These are phyloP conservation scores for Beta lomatogona DNA, from an alignment of 179 eudicot genomes.

Conservation along the genomic window DNA sequence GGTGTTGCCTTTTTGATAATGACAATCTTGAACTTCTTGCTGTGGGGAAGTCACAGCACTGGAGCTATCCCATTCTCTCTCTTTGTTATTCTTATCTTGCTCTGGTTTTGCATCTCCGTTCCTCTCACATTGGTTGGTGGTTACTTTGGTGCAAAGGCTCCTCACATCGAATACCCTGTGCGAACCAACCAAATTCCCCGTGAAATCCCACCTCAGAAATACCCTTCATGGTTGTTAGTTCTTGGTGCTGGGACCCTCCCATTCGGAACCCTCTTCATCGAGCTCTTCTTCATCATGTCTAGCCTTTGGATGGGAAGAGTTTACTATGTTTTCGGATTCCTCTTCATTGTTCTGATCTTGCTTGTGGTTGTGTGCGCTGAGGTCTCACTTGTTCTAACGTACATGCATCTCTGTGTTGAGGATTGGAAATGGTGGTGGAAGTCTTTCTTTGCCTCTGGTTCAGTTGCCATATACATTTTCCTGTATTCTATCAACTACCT, in stretches of 20 bases:
- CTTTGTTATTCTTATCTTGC: constrained; percentile 37
- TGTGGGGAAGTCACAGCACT: constrained; percentile 51
- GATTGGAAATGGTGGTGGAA: constrained; percentile 56
- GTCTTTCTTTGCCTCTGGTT: constrained; percentile 47
- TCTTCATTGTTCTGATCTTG: constrained; percentile 39
- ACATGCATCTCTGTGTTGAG: constrained; percentile 46
- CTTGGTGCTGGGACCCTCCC: constrained; percentile 47
- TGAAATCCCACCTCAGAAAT: constrained; percentile 42
- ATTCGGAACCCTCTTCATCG: constrained; percentile 44
- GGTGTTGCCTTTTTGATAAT: constrained; percentile 41
- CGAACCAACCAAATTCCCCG: constrained; percentile 46
- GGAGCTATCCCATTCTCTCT: constrained; percentile 48
- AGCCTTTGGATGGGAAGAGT: constrained; percentile 51
- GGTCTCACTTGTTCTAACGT: constrained; percentile 42
- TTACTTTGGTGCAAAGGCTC: constrained; percentile 43
- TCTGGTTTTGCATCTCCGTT: constrained; percentile 48
- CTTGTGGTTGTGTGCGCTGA: constrained; percentile 45
- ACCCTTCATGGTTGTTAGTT: constrained; percentile 46
- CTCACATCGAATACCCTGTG: constrained; percentile 42
- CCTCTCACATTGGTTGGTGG: constrained; percentile 45
- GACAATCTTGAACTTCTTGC: constrained; percentile 40
- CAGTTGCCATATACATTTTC: constrained; percentile 46
- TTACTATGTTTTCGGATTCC: constrained; percentile 46
- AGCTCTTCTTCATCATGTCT: constrained; percentile 47
- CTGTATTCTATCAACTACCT: constrained; percentile 46